Base-by-base conservation (phyloP, 192 early-diverging fungal genomes). In the Podila verticillata region DNA sequence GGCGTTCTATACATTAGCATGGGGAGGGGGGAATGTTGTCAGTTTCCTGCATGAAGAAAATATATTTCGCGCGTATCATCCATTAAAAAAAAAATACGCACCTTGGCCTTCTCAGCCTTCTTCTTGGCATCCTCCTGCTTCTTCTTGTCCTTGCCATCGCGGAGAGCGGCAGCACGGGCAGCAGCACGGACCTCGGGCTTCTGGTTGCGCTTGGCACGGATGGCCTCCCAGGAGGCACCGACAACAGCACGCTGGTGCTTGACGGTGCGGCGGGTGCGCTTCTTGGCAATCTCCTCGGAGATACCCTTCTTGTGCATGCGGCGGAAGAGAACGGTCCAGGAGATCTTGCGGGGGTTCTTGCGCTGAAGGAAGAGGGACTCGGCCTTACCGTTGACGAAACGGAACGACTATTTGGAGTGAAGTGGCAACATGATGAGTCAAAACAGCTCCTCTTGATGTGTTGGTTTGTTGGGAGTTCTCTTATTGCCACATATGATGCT, bases 251-350 rank as follows among this genome's bases (percentile, higher is more conserved):
- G 95, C 87, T 96, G 92, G 88, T 90, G 92, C 94, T 99, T 98
- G 82, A 98, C 95, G 70, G 92, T 89, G 84, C 95, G 94, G 83
- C 93, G 91, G 59, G 94, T 92, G 84, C 95, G 92, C 95, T 98
- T 99, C 94, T 98, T 98, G 85, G 95, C 82, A 39, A 93, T 91
- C 88, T 98, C 97, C 83, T 96, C 95, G 83, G 92, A 93, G 77
- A 96, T 91, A 86, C 97, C 98, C 95, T 99, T 99, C 91, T 96
- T 96, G 92, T 98, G 94, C 83, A 97, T 91, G 89, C 95, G 96
- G 85, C 98, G 95, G 95, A 92, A 98, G 73, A 97, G 92, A 54
- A 91, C 88, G 61, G 98, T 98, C 98, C 98, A 99, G 86, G 89
- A 88, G 77, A 99, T 90, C 91, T 97, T 97, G 82, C 97, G 95